Base-by-base conservation (phyloP, 2,329 filamentous ascomycete genomes). In the Botrytis deweyae region DNA sequence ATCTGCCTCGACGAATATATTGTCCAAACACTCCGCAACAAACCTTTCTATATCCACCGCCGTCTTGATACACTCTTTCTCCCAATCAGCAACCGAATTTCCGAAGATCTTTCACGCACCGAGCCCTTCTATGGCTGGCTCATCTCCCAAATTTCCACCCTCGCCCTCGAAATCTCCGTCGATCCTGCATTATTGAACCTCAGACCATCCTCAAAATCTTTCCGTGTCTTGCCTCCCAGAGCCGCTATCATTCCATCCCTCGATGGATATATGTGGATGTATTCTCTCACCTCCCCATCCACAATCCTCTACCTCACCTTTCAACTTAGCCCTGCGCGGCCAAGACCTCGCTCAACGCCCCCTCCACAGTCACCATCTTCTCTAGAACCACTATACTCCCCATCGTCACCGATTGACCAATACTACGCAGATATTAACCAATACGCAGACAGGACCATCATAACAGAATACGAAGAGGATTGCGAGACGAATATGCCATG, bases 1-100 rank as follows among this genome's bases (percentile, higher is more conserved):
- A 61, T 58, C 67, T 70, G 38, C 67, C 67, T 59, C n/a, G 36
- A 42, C 33, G 49, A 70, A 61, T 70, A 70, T n/a, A n/a, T 42
- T 7, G 38, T 33, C 25, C 29, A 25, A 2, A 22, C 20, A 9
- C 6, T 59, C 22, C 22, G 49, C 67, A 33, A 33, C 18, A 70
- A 33, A 42, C 52, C 36, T 33, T 58, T 59, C 36, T 61, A 70
- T 36, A 70, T 70, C 6, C 52, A 70, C 44, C 52, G 18, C 8
- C 1, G 29, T 3, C 67, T 70, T n/a, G 52, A 59, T 33, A 59
- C 52, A 36, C 52, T 59, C n/a, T 29, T 33, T 38, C 18, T 69
- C 36, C 12, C 66, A n/a, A 46, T 46, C 40, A 65, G 18, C 62
- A 65, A 46, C 18, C 40, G 62, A 46, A 46, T 65, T 5, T 20